These are phyloP conservation scores for Polytrichum formosum DNA, from an alignment of 225 moss, liverwort and hornwort species.

Conservation along the genomic window DNA sequence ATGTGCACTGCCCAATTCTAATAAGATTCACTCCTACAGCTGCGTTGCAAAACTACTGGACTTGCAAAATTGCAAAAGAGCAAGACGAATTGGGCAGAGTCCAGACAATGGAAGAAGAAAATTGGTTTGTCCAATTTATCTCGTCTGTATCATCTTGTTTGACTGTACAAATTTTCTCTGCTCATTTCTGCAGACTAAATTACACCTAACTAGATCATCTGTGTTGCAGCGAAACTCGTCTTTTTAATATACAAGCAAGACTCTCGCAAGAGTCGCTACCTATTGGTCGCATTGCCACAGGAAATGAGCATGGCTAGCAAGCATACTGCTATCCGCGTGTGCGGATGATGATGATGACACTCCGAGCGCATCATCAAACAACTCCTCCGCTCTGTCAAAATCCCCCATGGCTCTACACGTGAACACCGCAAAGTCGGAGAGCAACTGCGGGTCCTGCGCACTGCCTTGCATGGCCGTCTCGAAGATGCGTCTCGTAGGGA, in stretches of 20 bases:
- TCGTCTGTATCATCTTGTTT: too few relatives aligned
- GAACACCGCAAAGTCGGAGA: conserved; percentile 12
- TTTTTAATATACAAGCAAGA: not conserved
- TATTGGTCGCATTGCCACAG: conserved; percentile 28
- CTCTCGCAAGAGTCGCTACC: not conserved
- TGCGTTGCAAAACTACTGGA: too few relatives aligned
- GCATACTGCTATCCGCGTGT: conserved; percentile 8
- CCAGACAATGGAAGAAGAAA: too few relatives aligned
- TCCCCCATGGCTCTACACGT: conserved; percentile 18
- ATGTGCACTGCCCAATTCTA: too few relatives aligned
- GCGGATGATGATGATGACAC: not conserved
- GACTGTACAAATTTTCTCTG: too few relatives aligned
- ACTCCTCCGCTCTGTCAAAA: conserved; percentile 15
- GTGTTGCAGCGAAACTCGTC: too few relatives aligned
- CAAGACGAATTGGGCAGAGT: too few relatives aligned
- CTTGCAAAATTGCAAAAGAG: too few relatives aligned
- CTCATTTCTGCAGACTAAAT: too few relatives aligned
- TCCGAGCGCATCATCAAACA: conserved; percentile 11
- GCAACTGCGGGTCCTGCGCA: conserved; percentile 12
- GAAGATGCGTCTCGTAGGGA: not conserved
- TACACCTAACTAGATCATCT: too few relatives aligned
- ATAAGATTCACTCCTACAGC: too few relatives aligned
- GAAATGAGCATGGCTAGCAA: conserved; percentile 28
- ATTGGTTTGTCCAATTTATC: too few relatives aligned
- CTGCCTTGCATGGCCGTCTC: conserved; percentile 8